Conservation (phyloP, 2,329 filamentous ascomycete genomes). For the Hypoxylon sp. region DNA sequence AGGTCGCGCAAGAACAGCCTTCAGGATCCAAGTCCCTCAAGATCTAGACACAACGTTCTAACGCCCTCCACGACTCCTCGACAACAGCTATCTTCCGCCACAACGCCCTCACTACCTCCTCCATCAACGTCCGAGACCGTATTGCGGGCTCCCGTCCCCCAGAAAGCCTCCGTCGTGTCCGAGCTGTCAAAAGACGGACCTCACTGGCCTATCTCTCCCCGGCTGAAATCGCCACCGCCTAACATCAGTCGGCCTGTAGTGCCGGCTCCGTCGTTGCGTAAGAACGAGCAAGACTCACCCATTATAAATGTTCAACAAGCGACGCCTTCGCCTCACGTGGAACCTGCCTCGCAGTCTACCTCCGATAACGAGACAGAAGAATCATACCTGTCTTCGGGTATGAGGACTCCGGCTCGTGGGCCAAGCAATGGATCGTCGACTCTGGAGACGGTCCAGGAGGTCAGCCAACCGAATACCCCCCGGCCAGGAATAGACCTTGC, state of each 20-base stretch:
- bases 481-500: constrained; percentile 62
- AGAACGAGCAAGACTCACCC: constrained; percentile 66
- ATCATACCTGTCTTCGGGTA: constrained; percentile 63
- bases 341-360: constrained; percentile 56
- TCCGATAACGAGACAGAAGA: constrained; percentile 70
- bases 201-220: constrained; percentile 83
- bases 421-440: constrained; percentile 72
- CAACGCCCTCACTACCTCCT: constrained; percentile 76
- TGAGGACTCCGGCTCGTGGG: constrained; percentile 73
- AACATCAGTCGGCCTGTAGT: constrained; percentile 60
- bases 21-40: constrained; percentile 74
- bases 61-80: constrained; percentile 73
- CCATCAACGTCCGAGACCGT: constrained; percentile 69
- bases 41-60: constrained; percentile 67
- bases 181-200: constrained; percentile 70
- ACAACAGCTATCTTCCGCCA: constrained; percentile 77
- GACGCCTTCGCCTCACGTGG: constrained; percentile 63
- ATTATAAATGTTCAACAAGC: constrained; percentile 68
- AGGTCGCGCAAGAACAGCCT: constrained; percentile 76
- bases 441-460: constrained; percentile 93
- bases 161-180: constrained; percentile 69
- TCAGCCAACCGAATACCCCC: constrained; percentile 82
- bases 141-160: constrained; percentile 73
- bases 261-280: constrained; percentile 54
- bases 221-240: constrained; percentile 83